Evolutionary conservation across 2,329 filamentous ascomycete genomes (phyloP), one percentile per base, ranked within the genome.

Genomic region (Fusarium tuaranense): DNA sequence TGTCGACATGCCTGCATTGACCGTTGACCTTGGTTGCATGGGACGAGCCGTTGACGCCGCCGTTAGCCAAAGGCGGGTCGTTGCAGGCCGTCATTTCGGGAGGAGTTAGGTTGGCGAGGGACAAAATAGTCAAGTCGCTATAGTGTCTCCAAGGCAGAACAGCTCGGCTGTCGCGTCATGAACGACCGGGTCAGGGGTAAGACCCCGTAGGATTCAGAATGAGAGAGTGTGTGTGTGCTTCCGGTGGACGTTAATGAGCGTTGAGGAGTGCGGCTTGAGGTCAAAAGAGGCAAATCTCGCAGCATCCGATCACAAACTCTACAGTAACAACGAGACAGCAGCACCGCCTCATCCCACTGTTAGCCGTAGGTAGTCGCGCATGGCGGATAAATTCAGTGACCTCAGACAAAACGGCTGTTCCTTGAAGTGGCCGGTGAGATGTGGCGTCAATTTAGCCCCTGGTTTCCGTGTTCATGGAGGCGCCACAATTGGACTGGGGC

Each of bases 1-100:
- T 83, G 41, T 91, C 91, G 72, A 88, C 87, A 79, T 89, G 89
- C 69, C 82, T 83, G 67, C 57, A 48, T 34, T 74, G 71, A 38
- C 65, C 64, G 38, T 76, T 72, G 55, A 22, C 55, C 32, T 59
- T 65, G 58, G 48, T 76, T 78, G 68, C 38, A 44, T 30, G 51
- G 44, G 25, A 58, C 16, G 16, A 12, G 75, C 73, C 63, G 63
- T 51, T 65, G 61, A 58, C 34, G 61, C 66, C 51, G 25, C 67
- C 70, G 44, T 74, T 76, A 36, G 65, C 32, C 46, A 32, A 55
- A 22, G 70, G 68, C 62, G 55, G 32, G 62, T 67, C 71, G 63
- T 69, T 69, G 13, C 67, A 74, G 39, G 68, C 73, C 14, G 73
- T 71, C 73, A 75, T 75, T 46, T 69, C 63, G 46, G 20, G 51